Conservation (phyloP, 306 rosid genomes). For the Casuarina equisetifolia region DNA sequence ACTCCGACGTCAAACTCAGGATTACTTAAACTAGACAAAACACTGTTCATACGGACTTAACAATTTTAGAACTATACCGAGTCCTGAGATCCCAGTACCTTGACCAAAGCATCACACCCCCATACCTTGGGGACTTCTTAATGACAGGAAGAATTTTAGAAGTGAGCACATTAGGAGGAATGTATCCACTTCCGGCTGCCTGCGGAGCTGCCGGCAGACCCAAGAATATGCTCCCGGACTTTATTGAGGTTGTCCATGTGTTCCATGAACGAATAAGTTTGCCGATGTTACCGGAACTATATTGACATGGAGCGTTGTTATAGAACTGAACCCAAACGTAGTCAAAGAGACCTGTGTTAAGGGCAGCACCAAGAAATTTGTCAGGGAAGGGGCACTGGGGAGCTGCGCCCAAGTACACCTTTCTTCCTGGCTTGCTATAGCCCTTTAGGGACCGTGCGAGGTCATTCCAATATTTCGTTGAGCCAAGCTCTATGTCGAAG, state of each 20-base stretch:
- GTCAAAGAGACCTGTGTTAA: conserved; percentile 46
- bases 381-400: conserved; percentile 63
- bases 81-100: not conserved
- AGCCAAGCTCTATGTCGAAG: conserved; percentile 43
- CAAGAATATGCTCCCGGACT: conserved; percentile 8
- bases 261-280: conserved; percentile 29
- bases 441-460: conserved; percentile 38
- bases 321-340: conserved; percentile 64
- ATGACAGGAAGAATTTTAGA: conserved; percentile 26
- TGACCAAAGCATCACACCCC: conserved; percentile 28
- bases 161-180: conserved; percentile 16
- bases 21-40: not conserved
- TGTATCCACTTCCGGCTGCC: conserved; percentile 26
- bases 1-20: conserved; percentile 20
- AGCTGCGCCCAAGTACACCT: conserved; percentile 47
- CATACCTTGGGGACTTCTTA: conserved; percentile 13
- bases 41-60: not conserved
- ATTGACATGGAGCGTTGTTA: conserved; percentile 44
- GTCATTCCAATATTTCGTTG: conserved; percentile 18
- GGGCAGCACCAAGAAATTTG: conserved; percentile 17
- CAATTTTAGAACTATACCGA: conserved; percentile 11
- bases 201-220: conserved; percentile 22
- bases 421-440: conserved; percentile 13
- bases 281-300: conserved; percentile 2
- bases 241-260: conserved; percentile 13